Percentiles rank a stretch among this genome's conserved stretches.
phyloP scores from a whole-genome alignment of 306 rosid genomes.

The Canavalia gladiata region DNA sequence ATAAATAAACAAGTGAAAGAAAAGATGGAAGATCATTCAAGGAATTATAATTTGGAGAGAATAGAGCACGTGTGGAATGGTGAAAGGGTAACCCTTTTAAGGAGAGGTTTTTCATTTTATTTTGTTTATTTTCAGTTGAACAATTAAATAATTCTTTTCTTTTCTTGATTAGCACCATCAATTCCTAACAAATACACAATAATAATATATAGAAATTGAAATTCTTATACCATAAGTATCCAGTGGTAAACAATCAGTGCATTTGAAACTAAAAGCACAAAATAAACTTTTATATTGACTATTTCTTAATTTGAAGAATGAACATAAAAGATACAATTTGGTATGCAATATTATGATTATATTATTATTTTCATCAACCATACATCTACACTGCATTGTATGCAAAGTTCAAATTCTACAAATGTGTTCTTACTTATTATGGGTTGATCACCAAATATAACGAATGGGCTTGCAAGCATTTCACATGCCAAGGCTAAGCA shows the following conservation, averaged over 20 bases:
- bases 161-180: background rate
- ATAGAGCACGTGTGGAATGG: background rate
- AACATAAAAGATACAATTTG: background rate
- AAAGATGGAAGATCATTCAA: background rate
- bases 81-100: background rate
- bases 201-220: background rate
- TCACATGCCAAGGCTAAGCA: slow-evolving; percentile 92
- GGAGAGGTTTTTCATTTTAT: background rate
- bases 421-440: slow-evolving; percentile 71
- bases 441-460: slow-evolving; percentile 95
- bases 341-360: slow-evolving; percentile 18
- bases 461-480: slow-evolving; percentile 92
- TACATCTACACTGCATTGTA: background rate
- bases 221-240: background rate
- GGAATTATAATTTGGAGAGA: background rate
- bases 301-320: background rate
- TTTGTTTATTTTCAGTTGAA: background rate
- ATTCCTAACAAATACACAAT: background rate
- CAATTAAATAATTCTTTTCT: background rate
- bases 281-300: background rate
- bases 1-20: background rate
- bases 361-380: slow-evolving; percentile 6
- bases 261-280: too few relatives aligned
- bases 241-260: too few relatives aligned
- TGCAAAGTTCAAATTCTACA: slow-evolving; percentile 23